These are phyloP conservation scores for Lipomyces japonicus DNA, from an alignment of 805 yeast species.

Conservation along the genomic window DNA sequence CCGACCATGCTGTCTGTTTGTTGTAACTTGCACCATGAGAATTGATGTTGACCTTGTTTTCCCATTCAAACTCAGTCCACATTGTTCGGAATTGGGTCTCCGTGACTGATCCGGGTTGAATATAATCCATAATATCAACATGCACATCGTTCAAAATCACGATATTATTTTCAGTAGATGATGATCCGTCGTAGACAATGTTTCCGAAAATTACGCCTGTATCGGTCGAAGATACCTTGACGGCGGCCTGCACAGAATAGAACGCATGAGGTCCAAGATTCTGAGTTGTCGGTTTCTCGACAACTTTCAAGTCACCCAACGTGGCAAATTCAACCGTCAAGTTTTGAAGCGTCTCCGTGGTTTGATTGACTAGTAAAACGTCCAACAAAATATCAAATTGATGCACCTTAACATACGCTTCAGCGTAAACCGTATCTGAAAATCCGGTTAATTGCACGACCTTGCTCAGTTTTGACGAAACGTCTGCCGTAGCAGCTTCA, in stretches of 20 bases:
- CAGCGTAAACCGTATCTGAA: slow-evolving; percentile 96
- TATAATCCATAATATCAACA: slow-evolving; percentile 95
- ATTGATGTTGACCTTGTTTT: slow-evolving; percentile 83
- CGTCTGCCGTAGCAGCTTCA: slow-evolving; percentile 45
- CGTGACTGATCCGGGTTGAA: slow-evolving; percentile 87
- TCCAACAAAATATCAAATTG: slow-evolving; percentile 95
- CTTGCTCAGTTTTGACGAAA: slow-evolving; percentile 76
- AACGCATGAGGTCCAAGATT: slow-evolving; percentile 98
- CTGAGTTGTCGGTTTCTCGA: slow-evolving; percentile 83
- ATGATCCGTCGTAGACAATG: slow-evolving; percentile 93
- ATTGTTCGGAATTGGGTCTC: slow-evolving; percentile 88
- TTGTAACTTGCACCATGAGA: slow-evolving; percentile 7
- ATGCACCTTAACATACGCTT: slow-evolving; percentile 92
- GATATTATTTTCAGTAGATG: slow-evolving; percentile 81
- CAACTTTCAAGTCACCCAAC: slow-evolving; percentile 89
- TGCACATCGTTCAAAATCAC: slow-evolving; percentile 92
- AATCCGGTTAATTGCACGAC: slow-evolving; percentile 96
- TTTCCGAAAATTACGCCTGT: slow-evolving; percentile 98
- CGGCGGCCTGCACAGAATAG: slow-evolving; percentile 80
- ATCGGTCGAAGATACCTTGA: slow-evolving; percentile 94
- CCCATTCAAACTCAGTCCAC: slow-evolving; percentile 99
- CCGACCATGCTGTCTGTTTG: slow-evolving; percentile 30
- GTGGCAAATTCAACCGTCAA: slow-evolving; percentile 93
- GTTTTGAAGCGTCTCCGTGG: slow-evolving; percentile 82
- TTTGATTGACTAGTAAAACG: slow-evolving; percentile 90